Evolutionary conservation across 306 rosid genomes (phyloP).

Genomic region (Quillaja saponaria): DNA sequence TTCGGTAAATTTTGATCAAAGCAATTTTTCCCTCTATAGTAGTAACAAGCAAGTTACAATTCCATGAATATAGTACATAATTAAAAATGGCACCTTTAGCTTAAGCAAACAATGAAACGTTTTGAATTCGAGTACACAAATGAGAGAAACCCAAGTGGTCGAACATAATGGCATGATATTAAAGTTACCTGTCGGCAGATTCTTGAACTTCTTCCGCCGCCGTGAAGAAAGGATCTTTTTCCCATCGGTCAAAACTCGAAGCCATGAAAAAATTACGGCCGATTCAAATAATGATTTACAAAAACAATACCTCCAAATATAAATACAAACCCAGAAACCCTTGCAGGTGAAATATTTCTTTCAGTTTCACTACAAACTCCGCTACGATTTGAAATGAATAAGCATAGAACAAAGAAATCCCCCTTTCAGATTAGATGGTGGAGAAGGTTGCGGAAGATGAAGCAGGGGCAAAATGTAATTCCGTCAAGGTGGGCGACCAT

Average conservation of each 20-base stretch:
- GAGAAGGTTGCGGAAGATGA: slow-evolving; percentile 1
- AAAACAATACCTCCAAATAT: neutral
- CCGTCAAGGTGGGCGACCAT: neutral
- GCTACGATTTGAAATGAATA: neutral
- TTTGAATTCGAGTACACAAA: neutral
- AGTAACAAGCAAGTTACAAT: too few relatives aligned
- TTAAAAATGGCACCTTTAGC: too few relatives aligned
- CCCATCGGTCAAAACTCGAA: slow-evolving; percentile 91
- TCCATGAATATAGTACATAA: too few relatives aligned
- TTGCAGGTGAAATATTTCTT: slow-evolving; percentile 13
- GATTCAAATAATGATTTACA: neutral
- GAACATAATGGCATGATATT: neutral
- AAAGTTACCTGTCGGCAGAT: slow-evolving; percentile 82
- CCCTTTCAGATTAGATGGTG: slow-evolving; percentile 8
- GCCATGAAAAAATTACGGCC: slow-evolving; percentile 52
- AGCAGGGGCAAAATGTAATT: slow-evolving; percentile 19
- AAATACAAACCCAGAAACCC: slow-evolving; percentile 26
- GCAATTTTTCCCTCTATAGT: neutral
- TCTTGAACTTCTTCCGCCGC: slow-evolving; percentile 98
- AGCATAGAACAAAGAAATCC: neutral
- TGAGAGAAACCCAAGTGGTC: neutral
- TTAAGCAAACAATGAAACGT: too few relatives aligned
- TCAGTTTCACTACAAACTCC: slow-evolving; percentile 4
- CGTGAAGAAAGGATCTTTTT: slow-evolving; percentile 89
- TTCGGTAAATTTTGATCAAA: slow-evolving; percentile 7